Conservation (phyloP, 441 rosid species). For the Adansonia grandidieri region DNA sequence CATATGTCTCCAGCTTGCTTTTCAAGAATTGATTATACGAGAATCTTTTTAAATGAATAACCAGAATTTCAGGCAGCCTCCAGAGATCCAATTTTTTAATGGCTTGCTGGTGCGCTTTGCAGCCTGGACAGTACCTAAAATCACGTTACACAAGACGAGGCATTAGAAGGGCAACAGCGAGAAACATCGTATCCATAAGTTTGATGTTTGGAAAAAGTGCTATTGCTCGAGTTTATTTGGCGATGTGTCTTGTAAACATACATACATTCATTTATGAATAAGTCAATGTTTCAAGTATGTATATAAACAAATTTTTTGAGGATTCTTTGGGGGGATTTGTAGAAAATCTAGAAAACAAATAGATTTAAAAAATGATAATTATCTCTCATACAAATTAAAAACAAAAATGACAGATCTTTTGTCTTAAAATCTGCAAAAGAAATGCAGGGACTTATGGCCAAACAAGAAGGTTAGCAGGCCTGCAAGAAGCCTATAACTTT, state of each 20-base stretch:
- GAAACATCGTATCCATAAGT: neutral
- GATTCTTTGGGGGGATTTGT: conserved; percentile 1
- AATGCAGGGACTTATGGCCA: neutral
- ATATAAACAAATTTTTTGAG: neutral
- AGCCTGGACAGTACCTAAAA: conserved; percentile 70
- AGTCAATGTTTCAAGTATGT: neutral
- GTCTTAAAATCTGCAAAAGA: conserved; percentile 19
- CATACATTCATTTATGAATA: neutral
- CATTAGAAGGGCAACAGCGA: conserved; percentile 26
- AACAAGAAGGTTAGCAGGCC: conserved; percentile 8
- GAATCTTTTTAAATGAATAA: conserved; percentile 75
- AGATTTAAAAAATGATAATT: neutral
- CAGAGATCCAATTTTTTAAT: conserved; percentile 76
- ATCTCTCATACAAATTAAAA: neutral
- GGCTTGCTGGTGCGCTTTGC: conserved; percentile 75
- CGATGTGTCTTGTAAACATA: neutral
- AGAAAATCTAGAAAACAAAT: neutral
- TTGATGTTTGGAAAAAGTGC: neutral
- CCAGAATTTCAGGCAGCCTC: conserved; percentile 78
- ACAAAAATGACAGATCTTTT: neutral
- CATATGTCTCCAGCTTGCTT: conserved; percentile 79
- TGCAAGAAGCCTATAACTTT: neutral
- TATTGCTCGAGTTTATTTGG: neutral
- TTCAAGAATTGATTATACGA: conserved; percentile 68
- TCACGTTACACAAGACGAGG: conserved; percentile 23